Percentiles rank a stretch among this genome's conserved stretches.
Conservation (phyloP, 176 grass and related monocot species). For the Thalia dealbata region DNA sequence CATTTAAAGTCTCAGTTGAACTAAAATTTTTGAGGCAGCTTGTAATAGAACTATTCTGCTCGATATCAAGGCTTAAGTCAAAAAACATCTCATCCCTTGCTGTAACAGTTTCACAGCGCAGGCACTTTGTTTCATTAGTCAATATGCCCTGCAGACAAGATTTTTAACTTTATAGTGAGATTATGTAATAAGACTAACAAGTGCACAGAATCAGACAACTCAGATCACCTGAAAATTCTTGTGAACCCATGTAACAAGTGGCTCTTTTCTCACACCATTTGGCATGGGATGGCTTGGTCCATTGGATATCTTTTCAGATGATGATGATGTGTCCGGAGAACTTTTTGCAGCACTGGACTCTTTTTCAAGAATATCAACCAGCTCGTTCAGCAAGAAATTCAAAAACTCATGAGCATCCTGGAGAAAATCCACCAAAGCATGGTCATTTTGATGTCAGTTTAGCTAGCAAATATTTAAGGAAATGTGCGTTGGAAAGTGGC, state of each 20-base stretch:
- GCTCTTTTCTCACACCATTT: slow-evolving; percentile 67
- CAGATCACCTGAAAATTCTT: slow-evolving; percentile 76
- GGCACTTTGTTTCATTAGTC: slow-evolving; percentile 23
- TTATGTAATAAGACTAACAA: not conserved
- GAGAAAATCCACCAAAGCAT: not conserved
- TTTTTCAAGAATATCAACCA: slow-evolving; percentile 24
- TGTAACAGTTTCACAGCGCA: slow-evolving; percentile 23
- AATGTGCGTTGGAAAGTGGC: too few species aligned
- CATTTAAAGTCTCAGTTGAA: slow-evolving; percentile 25
- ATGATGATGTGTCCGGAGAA: slow-evolving; percentile 27
- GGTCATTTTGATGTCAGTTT: too few species aligned
- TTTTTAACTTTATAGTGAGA: not conserved
- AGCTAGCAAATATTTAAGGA: too few species aligned
- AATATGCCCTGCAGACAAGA: slow-evolving; percentile 10
- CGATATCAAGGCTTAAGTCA: slow-evolving; percentile 22
- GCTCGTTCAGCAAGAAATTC: slow-evolving; percentile 22
- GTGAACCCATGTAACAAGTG: slow-evolving; percentile 68
- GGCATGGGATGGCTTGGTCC: slow-evolving; percentile 31
- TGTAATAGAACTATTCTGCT: slow-evolving; percentile 26
- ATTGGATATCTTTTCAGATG: slow-evolving; percentile 47
- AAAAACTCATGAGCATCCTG: slow-evolving; percentile 28
- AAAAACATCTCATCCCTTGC: slow-evolving; percentile 25
- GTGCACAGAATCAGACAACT: not conserved
- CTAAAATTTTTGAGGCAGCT: slow-evolving; percentile 27
- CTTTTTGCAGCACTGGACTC: slow-evolving; percentile 13